phyloP scores from a whole-genome alignment of 805 yeast species.

The Hemisphaericaspora nanyangensis region DNA sequence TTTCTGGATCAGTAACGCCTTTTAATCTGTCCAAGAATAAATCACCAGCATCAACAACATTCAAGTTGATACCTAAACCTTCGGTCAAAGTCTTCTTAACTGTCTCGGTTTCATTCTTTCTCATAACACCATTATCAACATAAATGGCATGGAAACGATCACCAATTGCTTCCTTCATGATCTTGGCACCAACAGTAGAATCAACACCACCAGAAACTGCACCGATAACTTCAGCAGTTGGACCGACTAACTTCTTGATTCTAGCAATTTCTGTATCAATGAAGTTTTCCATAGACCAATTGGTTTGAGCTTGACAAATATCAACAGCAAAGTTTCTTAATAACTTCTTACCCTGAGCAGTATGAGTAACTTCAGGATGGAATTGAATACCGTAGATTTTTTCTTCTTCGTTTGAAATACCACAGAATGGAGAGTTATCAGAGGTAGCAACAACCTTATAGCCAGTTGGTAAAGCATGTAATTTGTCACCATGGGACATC shows the following conservation, averaged over 20 bases:
- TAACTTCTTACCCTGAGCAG: conserved; percentile 82
- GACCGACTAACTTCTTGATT: conserved; percentile 88
- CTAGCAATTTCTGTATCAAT: conserved; percentile 94
- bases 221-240: conserved; percentile 97
- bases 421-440: conserved; percentile 93
- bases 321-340: conserved; percentile 90
- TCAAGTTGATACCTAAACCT: conserved; percentile 91
- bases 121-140: conserved; percentile 97
- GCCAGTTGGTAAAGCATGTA: conserved; percentile 84
- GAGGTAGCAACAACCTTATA: conserved; percentile 87
- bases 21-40: conserved; percentile 80
- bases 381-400: conserved; percentile 92
- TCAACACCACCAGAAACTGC: conserved; percentile 99
- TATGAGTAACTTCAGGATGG: conserved; percentile 99
- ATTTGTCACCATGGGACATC: conserved; percentile 99
- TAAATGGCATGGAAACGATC: conserved; percentile 97
- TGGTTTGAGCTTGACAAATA: conserved; percentile 81
- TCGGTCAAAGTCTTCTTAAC: conserved; percentile 88
- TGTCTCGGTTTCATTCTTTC: conserved; percentile 84
- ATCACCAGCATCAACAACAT: conserved; percentile 91
- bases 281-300: conserved; percentile 98
- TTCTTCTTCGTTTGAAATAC: conserved; percentile 72
- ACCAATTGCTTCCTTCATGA: conserved; percentile 97
- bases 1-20: conserved; percentile 97
- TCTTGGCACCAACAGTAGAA: conserved; percentile 97